Evolutionary conservation across 179 eudicot species (phyloP).

Genomic region (Actinidia arguta): DNA sequence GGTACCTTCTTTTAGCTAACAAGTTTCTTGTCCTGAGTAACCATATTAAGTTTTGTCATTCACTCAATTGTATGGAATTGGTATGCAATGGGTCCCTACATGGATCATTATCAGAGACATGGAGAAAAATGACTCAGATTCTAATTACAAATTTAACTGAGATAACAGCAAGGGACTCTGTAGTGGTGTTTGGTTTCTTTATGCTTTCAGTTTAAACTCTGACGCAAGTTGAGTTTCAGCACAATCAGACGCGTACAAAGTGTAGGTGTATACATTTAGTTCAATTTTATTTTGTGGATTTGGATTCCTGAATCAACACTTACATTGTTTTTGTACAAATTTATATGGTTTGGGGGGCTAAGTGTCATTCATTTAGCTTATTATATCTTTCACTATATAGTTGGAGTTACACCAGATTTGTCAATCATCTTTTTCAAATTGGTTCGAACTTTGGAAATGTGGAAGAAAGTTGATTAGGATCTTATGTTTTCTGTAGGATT

Average conservation of each 20-base stretch:
- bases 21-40: slow-evolving; percentile 6
- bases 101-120: slow-evolving; percentile 1
- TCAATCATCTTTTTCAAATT: not conserved
- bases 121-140: not conserved
- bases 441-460: not conserved
- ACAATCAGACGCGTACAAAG: not conserved
- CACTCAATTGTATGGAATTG: not conserved
- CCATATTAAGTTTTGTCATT: not conserved
- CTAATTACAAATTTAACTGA: not conserved
- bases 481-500: not conserved
- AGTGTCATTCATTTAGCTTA: not conserved
- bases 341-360: not conserved
- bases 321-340: not conserved
- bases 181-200: not conserved
- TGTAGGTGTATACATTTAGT: not conserved
- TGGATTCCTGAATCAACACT: not conserved
- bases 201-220: not conserved
- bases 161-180: not conserved
- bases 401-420: slow-evolving; percentile 3
- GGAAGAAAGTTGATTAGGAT: not conserved
- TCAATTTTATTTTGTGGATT: slow-evolving; percentile 8
- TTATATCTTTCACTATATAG: not conserved
- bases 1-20: slow-evolving; percentile 43
- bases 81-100: not conserved
- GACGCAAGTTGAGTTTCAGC: not conserved